Evolutionary conservation across 164 flowering plant species (phyloP), one percentile per base, ranked within the genome.

Genomic region (Akebia trifoliata): DNA sequence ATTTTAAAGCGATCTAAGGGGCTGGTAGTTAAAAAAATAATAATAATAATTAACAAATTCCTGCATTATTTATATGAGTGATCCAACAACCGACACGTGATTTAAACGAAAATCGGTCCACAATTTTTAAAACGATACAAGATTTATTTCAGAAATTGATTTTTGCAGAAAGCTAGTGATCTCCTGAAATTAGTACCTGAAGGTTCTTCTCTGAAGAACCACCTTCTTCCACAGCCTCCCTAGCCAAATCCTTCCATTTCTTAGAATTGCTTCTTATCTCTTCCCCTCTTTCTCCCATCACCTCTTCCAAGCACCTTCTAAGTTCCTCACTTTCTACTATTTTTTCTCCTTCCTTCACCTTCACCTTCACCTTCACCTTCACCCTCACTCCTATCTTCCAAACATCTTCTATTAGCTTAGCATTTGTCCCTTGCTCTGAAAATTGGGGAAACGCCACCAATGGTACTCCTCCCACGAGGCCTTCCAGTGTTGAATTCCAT

Each of bases 401-500:
- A 17, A 76, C 75, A 15, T 78, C 79, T 50, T 73, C 76, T n/a
- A 86, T 45, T 55, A 83, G 25, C 81, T 77, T 82, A 8, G 85
- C 83, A 64, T 80, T 82, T 2, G 81, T 77, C 11, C 47, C 14
- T 22, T 86, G 94, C 22, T 86, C 94, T 0, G 78, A 15, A 67
- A 70, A 80, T 21, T 69, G 76, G 2, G 94, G 94, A 39, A 62
- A 57, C 2, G 59, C 80, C 35, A 86, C 76, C 62, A 81, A 36
- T 3, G 87, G 90, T 4, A 83, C 77, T 1, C 93, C 93, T 0
- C 56, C 47, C 0, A 34, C 67, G 28, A 86, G 9, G 24, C 82
- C 66, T 62, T 85, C 93, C 43, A 69, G 1, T 0, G 79, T 72
- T 38, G 93, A 85, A 44, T 85, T 85, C 93, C 93, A 85, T 17